phyloP scores from a whole-genome alignment of 202 grass and related monocot species.

The Panicum virgatum region DNA sequence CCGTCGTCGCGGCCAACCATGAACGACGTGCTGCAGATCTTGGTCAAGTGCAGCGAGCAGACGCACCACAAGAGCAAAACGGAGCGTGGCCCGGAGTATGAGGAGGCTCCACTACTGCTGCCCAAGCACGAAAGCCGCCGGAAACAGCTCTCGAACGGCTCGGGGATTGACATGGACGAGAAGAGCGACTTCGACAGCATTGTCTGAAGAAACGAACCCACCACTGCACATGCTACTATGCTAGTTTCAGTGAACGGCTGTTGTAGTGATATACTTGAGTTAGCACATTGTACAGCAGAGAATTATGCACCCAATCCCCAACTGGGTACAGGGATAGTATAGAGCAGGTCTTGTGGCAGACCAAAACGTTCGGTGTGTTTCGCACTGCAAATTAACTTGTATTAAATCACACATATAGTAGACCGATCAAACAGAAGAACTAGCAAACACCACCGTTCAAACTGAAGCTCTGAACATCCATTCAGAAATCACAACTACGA shows the following conservation, averaged over 20 bases:
- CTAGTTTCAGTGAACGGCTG: neutral
- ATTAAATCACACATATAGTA: neutral
- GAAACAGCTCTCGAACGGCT: slow-evolving; percentile 33
- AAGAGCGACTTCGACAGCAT: slow-evolving; percentile 43
- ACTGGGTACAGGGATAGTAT: neutral
- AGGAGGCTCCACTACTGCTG: slow-evolving; percentile 44
- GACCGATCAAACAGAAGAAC: neutral
- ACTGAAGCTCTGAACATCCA: neutral
- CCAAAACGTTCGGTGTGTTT: neutral
- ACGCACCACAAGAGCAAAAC: slow-evolving; percentile 8
- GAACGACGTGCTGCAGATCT: slow-evolving; percentile 70
- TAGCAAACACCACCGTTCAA: neutral
- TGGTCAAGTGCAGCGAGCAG: slow-evolving; percentile 51
- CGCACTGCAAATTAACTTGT: neutral
- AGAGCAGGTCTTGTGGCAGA: neutral
- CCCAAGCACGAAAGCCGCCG: slow-evolving; percentile 37
- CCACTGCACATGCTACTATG: neutral
- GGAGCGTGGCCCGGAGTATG: slow-evolving; percentile 33
- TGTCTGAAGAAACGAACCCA: slow-evolving; percentile 41
- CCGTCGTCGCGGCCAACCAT: slow-evolving; percentile 66
- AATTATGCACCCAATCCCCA: neutral
- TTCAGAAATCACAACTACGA: neutral
- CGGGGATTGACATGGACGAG: slow-evolving; percentile 14
- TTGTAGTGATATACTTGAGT: neutral
- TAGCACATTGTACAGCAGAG: neutral